Conservation (phyloP, 1,284 basidiomycete genomes). For the Schizophyllum amplum region DNA sequence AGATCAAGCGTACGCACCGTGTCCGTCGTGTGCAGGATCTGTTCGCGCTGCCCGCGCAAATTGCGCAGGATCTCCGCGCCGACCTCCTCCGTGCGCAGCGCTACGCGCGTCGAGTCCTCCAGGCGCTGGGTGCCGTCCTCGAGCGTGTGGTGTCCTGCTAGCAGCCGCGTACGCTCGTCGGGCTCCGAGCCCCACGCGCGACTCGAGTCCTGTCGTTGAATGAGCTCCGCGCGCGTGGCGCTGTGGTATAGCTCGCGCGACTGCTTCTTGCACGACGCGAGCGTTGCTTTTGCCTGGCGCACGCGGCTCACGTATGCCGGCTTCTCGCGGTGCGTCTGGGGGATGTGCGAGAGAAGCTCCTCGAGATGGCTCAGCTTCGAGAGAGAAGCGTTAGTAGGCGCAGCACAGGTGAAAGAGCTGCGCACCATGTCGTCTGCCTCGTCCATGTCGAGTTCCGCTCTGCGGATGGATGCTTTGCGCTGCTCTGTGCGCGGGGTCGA, state of each 20-base stretch:
- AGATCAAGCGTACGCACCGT: constrained; percentile 43
- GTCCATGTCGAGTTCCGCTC: constrained; percentile 86
- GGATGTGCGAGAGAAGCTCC: constrained; percentile 36
- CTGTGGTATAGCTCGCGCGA: constrained; percentile 57
- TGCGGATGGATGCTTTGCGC: constrained; percentile 73
- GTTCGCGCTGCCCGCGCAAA: constrained; percentile 81
- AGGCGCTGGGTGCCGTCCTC: constrained; percentile 69
- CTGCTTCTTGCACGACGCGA: constrained; percentile 69
- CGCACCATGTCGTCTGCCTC: constrained; percentile 92
- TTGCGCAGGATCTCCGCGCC: constrained; percentile 86
- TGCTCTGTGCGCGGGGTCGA: constrained; percentile 66
- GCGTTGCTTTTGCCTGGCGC: constrained; percentile 57
- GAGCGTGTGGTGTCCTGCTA: constrained; percentile 62
- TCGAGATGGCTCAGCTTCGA: constrained; percentile 88
- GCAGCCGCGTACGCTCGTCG: constrained; percentile 61
- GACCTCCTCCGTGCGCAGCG: constrained; percentile 88
- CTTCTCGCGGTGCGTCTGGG: constrained; percentile 78
- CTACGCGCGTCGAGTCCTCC: constrained; percentile 79
- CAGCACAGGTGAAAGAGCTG: constrained; percentile 1
- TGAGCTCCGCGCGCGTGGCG: constrained; percentile 44
- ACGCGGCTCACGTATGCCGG: constrained; percentile 62
- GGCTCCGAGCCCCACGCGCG: constrained; percentile 61
- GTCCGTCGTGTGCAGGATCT: constrained; percentile 87
- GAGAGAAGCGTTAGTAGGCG: not conserved
- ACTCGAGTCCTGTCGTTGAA: constrained; percentile 51